Evolutionary conservation across 129 eudicot genomes (phyloP).

Genomic region (Chrysanthemum lavandulifolium): DNA sequence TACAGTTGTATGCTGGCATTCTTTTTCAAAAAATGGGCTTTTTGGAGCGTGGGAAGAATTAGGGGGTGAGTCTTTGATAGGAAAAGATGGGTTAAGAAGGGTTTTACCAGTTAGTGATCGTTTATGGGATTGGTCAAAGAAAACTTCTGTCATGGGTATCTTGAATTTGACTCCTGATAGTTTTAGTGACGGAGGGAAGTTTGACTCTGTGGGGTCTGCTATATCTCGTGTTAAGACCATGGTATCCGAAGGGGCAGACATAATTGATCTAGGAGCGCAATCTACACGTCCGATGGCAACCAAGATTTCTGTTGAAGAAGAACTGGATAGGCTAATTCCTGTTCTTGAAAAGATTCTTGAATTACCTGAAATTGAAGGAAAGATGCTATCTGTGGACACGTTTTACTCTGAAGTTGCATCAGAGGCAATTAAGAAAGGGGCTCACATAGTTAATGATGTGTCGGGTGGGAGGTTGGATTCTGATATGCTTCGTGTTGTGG

Average conservation of each 20-base stretch:
- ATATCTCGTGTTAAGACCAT: conserved; percentile 61
- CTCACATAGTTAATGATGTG: conserved; percentile 84
- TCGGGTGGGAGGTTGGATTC: conserved; percentile 72
- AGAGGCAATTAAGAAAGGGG: conserved; percentile 78
- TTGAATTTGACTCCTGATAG: conserved; percentile 92
- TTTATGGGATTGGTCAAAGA: conserved; percentile 85
- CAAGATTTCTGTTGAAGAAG: conserved; percentile 64
- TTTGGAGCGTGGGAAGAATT: conserved; percentile 71
- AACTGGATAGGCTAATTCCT: conserved; percentile 73
- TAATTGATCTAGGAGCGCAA: conserved; percentile 92
- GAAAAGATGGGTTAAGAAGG: conserved; percentile 79
- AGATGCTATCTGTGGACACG: conserved; percentile 71
- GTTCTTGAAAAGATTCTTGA: conserved; percentile 64
- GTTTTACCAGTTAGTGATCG: conserved; percentile 62
- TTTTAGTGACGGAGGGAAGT: conserved; percentile 94
- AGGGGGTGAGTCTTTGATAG: conserved; percentile 85
- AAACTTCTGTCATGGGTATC: conserved; percentile 81
- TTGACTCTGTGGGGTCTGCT: conserved; percentile 56
- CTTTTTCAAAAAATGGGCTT: conserved; percentile 58
- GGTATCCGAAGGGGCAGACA: conserved; percentile 78
- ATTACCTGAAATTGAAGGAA: conserved; percentile 75
- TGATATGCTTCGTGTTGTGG: conserved; percentile 58
- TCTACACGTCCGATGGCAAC: conserved; percentile 93
- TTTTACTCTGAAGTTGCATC: conserved; percentile 79
- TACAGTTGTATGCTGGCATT: conserved; percentile 60